A percentile compares a stretch with the other conserved stretches of the same genome.
phyloP scores from a whole-genome alignment of 2,329 filamentous ascomycete species.

The Aspergillus amoenus region DNA sequence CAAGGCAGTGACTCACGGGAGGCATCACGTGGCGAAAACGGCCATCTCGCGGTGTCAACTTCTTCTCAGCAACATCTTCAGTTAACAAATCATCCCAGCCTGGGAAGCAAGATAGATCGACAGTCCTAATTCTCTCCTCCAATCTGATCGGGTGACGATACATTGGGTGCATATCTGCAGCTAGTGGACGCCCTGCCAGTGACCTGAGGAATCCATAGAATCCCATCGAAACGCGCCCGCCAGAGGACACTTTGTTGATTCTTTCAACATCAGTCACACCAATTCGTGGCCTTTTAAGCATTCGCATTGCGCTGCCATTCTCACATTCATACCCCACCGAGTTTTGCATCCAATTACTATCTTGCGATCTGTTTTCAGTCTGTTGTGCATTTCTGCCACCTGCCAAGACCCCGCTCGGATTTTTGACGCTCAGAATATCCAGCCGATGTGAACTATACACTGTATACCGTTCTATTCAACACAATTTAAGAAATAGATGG shows the following conservation, averaged over 20 bases:
- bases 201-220: constrained; percentile 28
- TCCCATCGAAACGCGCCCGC: constrained; percentile 28
- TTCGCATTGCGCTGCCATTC: neutral
- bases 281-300: neutral
- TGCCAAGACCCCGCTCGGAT: neutral
- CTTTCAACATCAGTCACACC: neutral
- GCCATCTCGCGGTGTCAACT: neutral
- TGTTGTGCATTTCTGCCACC: neutral
- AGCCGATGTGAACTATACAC: neutral
- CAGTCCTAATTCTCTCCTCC: neutral
- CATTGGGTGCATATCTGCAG: constrained; percentile 5
- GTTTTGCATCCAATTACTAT: neutral
- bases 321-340: no score
- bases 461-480: neutral
- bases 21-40: neutral
- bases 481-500: constrained; percentile 2
- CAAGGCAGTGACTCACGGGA: neutral
- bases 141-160: neutral
- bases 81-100: neutral
- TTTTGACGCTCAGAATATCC: neutral
- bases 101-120: neutral
- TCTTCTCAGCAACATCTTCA: neutral
- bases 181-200: constrained; percentile 26
- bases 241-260: neutral
- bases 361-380: neutral